These are phyloP conservation scores for Rhododendron ovatum DNA, from an alignment of 148 eudicot species.

Conservation along the genomic window DNA sequence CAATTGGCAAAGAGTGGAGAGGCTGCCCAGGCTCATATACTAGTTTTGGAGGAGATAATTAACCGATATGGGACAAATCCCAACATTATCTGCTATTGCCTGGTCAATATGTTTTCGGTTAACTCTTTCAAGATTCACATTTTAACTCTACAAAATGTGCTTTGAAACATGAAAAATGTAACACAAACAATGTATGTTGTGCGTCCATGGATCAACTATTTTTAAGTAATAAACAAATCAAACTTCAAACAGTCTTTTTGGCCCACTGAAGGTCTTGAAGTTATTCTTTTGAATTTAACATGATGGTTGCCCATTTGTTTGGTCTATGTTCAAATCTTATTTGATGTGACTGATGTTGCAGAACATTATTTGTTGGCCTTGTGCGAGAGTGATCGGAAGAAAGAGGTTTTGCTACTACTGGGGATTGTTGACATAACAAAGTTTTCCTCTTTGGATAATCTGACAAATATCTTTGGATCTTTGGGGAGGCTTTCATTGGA, in stretches of 20 bases:
- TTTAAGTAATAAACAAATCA: not conserved
- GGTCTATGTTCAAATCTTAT: not conserved
- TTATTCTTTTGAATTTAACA: not conserved
- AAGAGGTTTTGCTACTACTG: conserved; percentile 60
- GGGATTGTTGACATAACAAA: conserved; percentile 58
- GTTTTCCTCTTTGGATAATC: conserved; percentile 43
- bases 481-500: conserved; percentile 74
- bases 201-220: not conserved
- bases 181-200: not conserved
- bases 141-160: not conserved
- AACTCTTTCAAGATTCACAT: not conserved
- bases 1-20: too few relatives aligned
- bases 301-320: not conserved
- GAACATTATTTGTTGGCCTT: conserved; percentile 79
- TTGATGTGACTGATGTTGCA: conserved; percentile 35
- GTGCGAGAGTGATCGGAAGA: conserved; percentile 62
- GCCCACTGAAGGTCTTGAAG: not conserved
- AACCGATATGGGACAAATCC: too few relatives aligned
- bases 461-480: conserved; percentile 47
- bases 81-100: not conserved
- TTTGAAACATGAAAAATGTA: not conserved
- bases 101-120: not conserved
- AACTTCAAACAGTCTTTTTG: not conserved
- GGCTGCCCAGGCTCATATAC: too few relatives aligned
- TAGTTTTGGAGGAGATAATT: too few relatives aligned